Percentiles rank a stretch among this genome's conserved stretches.
phyloP scores from a whole-genome alignment of 257 asterid genomes.

The Salvia rosmarinus region DNA sequence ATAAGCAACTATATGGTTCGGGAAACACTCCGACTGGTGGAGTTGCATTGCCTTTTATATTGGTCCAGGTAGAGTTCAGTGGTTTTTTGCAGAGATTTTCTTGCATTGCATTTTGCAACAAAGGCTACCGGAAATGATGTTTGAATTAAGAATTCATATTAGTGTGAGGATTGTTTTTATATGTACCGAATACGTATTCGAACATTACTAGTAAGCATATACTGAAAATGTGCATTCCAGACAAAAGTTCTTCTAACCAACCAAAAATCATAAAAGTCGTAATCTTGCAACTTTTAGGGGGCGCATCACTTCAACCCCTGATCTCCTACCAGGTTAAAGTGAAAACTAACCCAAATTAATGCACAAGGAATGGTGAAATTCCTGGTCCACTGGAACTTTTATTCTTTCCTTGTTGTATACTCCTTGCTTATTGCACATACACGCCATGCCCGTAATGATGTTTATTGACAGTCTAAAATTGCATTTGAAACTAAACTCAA shows the following conservation, averaged over 20 bases:
- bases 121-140: slow-evolving; percentile 10
- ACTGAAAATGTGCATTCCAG: neutral
- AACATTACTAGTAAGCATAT: neutral
- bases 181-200: neutral
- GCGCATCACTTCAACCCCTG: neutral
- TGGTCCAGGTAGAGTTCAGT: slow-evolving; percentile 78
- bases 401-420: neutral
- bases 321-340: neutral
- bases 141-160: neutral
- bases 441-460: neutral
- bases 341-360: neutral
- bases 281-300: neutral
- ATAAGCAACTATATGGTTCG: slow-evolving; percentile 75
- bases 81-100: slow-evolving; percentile 12
- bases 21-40: slow-evolving; percentile 97
- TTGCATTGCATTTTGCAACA: slow-evolving; percentile 16
- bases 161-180: neutral
- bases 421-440: neutral
- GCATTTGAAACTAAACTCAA: slow-evolving; percentile 14
- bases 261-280: neutral
- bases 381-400: neutral
- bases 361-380: neutral
- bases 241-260: neutral
- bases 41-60: slow-evolving; percentile 92
- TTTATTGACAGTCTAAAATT: neutral